Conservation (phyloP, 352 stramenopile genomes). For the Globisporangium cylindrosporum region DNA sequence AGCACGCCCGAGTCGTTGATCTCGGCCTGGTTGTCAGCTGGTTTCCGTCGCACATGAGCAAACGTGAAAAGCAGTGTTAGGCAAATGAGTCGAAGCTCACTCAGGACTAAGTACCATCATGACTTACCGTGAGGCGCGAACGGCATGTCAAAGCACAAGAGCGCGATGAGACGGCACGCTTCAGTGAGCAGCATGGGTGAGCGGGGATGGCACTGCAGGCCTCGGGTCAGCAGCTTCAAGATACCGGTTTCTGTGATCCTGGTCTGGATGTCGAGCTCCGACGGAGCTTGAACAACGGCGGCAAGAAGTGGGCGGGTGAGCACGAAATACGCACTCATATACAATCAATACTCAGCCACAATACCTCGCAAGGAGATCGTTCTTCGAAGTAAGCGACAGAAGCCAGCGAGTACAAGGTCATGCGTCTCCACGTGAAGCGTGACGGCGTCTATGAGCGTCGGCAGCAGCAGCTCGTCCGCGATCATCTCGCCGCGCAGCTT, state of each 20-base stretch:
- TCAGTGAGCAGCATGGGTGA: constrained; percentile 31
- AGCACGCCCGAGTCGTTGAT: constrained; percentile 36
- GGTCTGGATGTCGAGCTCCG: constrained; percentile 54
- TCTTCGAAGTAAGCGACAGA: constrained; percentile 43
- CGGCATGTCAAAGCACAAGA: constrained; percentile 56
- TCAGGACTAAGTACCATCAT: background rate
- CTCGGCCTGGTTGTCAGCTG: constrained; percentile 56
- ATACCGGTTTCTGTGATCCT: constrained; percentile 44
- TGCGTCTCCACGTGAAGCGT: constrained; percentile 27
- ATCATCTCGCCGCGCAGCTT: constrained; percentile 31
- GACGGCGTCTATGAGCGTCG: constrained; percentile 26
- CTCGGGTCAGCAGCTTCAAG: constrained; percentile 30
- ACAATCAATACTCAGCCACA: background rate
- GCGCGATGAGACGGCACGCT: constrained; percentile 32
- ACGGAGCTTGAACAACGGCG: constrained; percentile 27
- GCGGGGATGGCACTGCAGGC: constrained; percentile 24
- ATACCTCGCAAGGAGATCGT: constrained; percentile 51
- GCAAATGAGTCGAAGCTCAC: background rate
- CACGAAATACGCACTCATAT: background rate
- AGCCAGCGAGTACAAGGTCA: constrained; percentile 35
- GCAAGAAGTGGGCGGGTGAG: background rate
- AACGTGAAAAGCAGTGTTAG: background rate
- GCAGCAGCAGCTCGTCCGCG: constrained; percentile 30
- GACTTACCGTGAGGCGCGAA: constrained; percentile 37
- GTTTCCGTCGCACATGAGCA: background rate